A percentile compares a stretch with the other conserved stretches of the same genome.
These are phyloP conservation scores for Arthrinium puccinioides DNA, from an alignment of 2,329 filamentous ascomycete species.

Conservation along the genomic window DNA sequence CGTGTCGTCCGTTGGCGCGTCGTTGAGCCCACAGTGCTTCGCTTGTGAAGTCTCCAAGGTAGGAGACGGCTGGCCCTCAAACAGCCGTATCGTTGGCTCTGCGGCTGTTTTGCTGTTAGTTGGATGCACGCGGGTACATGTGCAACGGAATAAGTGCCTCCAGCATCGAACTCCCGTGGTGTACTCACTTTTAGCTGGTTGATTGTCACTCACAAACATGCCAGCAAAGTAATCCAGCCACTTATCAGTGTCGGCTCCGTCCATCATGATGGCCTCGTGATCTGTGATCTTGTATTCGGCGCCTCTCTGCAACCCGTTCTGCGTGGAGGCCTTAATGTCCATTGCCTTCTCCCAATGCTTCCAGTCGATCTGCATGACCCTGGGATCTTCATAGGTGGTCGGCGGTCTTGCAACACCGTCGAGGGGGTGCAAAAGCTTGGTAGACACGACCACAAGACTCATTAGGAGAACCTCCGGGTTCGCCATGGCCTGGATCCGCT, in stretches of 20 bases:
- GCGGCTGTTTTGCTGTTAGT: constrained; percentile 3
- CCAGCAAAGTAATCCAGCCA: constrained; percentile 76
- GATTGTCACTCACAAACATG: constrained; percentile 47
- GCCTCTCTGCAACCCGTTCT: constrained; percentile 13
- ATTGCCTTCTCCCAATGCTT: constrained; percentile 53
- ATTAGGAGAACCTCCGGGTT: constrained; percentile 72
- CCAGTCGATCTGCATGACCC: constrained; percentile 65
- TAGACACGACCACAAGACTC: constrained; percentile 63
- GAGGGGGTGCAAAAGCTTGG: constrained; percentile 75
- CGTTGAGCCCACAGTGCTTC: too few relatives aligned
- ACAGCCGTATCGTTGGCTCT: background rate
- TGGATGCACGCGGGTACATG: background rate
- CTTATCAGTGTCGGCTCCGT: constrained; percentile 55
- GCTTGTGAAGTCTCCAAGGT: background rate
- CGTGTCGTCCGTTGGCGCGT: too few relatives aligned
- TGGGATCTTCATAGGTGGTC: constrained; percentile 45
- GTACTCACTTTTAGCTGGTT: too few relatives aligned
- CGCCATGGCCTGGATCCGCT: constrained; percentile 39
- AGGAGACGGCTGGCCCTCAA: background rate
- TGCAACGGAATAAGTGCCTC: background rate
- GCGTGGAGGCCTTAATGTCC: constrained; percentile 17
- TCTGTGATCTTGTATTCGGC: constrained; percentile 21
- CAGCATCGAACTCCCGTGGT: too few relatives aligned
- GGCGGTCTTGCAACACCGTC: constrained; percentile 46
- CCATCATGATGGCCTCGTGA: constrained; percentile 37